Evolutionary conservation across 78 protist species (phyloP).

Genomic region (Dictyostelium citrinum): DNA sequence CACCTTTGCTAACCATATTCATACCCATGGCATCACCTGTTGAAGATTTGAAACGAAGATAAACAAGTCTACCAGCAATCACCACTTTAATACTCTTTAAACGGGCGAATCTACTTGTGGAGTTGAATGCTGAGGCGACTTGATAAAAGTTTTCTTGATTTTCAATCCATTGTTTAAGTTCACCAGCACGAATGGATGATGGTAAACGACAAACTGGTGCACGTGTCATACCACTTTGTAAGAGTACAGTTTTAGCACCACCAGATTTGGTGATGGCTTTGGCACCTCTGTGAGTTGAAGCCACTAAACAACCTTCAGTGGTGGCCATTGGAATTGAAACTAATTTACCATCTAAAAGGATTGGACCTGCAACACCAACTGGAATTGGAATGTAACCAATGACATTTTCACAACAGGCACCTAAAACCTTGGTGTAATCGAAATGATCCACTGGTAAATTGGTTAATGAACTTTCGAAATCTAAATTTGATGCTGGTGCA

Average conservation of each 20-base stretch:
- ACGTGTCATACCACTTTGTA: constrained; percentile 91
- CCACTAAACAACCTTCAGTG: constrained; percentile 94
- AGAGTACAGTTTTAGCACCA: constrained; percentile 71
- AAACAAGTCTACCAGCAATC: constrained; percentile 84
- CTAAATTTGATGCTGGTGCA: constrained; percentile 9
- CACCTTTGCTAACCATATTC: constrained; percentile 96
- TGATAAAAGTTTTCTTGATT: constrained; percentile 29
- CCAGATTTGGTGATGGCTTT: constrained; percentile 84
- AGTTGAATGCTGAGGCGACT: constrained; percentile 65
- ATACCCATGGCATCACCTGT: constrained; percentile 98
- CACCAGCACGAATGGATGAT: constrained; percentile 45
- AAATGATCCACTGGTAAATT: constrained; percentile 79
- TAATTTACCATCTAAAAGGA: constrained; percentile 79
- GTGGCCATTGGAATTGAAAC: constrained; percentile 94
- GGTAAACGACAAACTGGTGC: constrained; percentile 89
- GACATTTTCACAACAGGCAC: constrained; percentile 93
- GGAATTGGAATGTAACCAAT: constrained; percentile 95
- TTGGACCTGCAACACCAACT: constrained; percentile 93
- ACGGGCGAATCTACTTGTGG: constrained; percentile 87
- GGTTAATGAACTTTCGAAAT: constrained; percentile 24
- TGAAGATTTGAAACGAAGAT: constrained; percentile 80
- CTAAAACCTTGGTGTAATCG: constrained; percentile 82
- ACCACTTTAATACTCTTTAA: constrained; percentile 52
- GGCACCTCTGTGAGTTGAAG: constrained; percentile 89
- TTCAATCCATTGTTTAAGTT: constrained; percentile 82